Evolutionary conservation across 208 protist species (phyloP).

Genomic region (Leishmania mexicana): DNA sequence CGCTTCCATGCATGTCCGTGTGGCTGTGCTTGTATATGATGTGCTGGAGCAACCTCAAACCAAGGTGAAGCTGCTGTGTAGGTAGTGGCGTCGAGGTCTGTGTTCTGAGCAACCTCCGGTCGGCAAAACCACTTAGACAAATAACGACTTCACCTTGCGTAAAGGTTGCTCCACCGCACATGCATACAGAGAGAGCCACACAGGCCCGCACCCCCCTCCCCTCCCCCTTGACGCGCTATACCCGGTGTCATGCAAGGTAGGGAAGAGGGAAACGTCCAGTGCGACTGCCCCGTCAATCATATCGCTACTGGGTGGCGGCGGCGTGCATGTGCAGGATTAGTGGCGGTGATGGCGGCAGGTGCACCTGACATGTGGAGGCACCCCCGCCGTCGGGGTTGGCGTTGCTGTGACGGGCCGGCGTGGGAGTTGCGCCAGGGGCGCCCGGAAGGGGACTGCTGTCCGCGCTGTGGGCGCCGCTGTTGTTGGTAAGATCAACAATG

Average conservation of each 20-base stretch:
- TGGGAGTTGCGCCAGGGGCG: slow-evolving; percentile 38
- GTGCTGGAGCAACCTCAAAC: not conserved
- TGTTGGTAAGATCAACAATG: not conserved
- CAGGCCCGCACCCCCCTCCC: not conserved
- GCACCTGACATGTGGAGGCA: slow-evolving; percentile 25
- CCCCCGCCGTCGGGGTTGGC: slow-evolving; percentile 11
- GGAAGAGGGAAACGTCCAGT: not conserved
- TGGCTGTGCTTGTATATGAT: not conserved
- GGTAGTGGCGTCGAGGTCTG: not conserved
- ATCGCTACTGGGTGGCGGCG: not conserved
- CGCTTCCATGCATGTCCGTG: not conserved
- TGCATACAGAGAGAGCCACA: not conserved
- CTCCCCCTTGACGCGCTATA: not conserved
- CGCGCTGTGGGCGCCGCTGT: slow-evolving; percentile 9
- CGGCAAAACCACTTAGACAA: not conserved
- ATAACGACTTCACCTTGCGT: not conserved
- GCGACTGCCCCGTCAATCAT: not conserved
- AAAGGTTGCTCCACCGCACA: not conserved
- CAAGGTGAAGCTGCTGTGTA: not conserved
- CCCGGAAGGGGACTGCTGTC: slow-evolving; percentile 20
- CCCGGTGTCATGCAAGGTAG: not conserved
- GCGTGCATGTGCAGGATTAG: slow-evolving; percentile 54
- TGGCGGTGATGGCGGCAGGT: slow-evolving; percentile 65
- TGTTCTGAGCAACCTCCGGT: not conserved
- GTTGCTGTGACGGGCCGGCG: slow-evolving; percentile 36